Percentiles rank a stretch among this genome's conserved stretches.
phyloP scores from a whole-genome alignment of 2,329 filamentous ascomycete species.

The Fusarium compactum region DNA sequence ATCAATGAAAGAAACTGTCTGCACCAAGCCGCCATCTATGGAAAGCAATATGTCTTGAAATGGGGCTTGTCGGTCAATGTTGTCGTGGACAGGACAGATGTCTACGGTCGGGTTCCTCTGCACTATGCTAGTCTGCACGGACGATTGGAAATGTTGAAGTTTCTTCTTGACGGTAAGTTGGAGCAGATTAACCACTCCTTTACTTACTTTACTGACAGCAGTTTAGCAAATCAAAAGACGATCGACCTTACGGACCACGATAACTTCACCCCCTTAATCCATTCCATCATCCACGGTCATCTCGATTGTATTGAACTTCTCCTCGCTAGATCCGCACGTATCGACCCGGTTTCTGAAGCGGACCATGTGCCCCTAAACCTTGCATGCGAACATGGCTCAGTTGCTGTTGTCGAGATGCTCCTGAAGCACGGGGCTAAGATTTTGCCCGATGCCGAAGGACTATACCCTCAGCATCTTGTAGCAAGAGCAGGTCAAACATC shows the following conservation, averaged over 20 bases:
- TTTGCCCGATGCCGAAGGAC: conserved; percentile 92
- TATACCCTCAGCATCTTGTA: conserved; percentile 97
- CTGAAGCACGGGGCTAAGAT: conserved; percentile 84
- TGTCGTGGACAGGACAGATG: conserved; percentile 83
- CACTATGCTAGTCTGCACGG: conserved; percentile 98
- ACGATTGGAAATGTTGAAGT: conserved; percentile 82
- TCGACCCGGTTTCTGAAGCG: conserved; percentile 86
- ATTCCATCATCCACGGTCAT: conserved; percentile 91
- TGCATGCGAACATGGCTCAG: conserved; percentile 91
- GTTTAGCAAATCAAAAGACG: conserved; percentile 74
- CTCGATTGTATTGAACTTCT: conserved; percentile 83
- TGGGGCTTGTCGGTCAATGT: conserved; percentile 82
- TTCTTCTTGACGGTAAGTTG: conserved; percentile 72
- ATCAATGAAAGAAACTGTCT: conserved; percentile 98
- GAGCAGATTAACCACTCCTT: not conserved
- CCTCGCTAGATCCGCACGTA: conserved; percentile 80
- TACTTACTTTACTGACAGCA: conserved; percentile 17
- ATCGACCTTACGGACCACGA: conserved; percentile 94
- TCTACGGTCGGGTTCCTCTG: conserved; percentile 91
- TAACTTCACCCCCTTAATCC: conserved; percentile 95
- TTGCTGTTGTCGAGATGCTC: conserved; percentile 85
- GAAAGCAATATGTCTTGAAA: conserved; percentile 80
- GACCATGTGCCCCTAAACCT: conserved; percentile 96
- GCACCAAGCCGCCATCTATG: conserved; percentile 96
- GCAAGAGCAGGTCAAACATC: conserved; percentile 88